These are phyloP conservation scores for Nepenthes gracilis DNA, from an alignment of 148 eudicot genomes.

Conservation along the genomic window DNA sequence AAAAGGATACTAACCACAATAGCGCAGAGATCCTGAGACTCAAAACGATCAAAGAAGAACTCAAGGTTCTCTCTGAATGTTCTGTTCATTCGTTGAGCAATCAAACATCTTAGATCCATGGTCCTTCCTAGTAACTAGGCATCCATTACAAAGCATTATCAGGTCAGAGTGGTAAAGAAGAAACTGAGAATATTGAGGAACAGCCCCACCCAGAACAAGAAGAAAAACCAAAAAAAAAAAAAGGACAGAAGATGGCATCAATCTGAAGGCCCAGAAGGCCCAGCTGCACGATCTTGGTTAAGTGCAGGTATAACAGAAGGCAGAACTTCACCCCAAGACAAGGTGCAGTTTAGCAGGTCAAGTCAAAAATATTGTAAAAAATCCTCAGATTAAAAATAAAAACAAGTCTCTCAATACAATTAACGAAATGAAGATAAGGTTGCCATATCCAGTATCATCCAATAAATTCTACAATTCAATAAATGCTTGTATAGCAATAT, in stretches of 20 bases:
- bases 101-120: conserved; percentile 76
- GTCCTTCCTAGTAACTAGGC: conserved; percentile 85
- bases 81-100: conserved; percentile 89
- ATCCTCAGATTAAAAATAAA: too few species aligned
- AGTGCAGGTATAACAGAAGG: too few species aligned
- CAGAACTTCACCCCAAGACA: too few species aligned
- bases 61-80: conserved; percentile 85
- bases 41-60: conserved; percentile 86
- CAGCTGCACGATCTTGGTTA: too few species aligned
- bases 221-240: too few species aligned
- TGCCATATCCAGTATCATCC: not conserved
- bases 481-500: too few species aligned
- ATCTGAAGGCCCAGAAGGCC: too few species aligned
- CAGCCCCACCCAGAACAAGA: not conserved
- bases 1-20: conserved; percentile 50
- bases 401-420: too few species aligned
- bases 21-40: conserved; percentile 95
- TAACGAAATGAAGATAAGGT: not conserved
- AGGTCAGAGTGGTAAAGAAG: not conserved
- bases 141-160: conserved; percentile 3
- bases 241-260: too few species aligned
- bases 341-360: too few species aligned
- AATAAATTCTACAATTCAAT: not conserved
- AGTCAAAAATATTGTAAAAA: too few species aligned
- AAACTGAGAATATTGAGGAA: not conserved